Conservation (phyloP, 176 grass and related monocot genomes). For the Luzula sylvatica region DNA sequence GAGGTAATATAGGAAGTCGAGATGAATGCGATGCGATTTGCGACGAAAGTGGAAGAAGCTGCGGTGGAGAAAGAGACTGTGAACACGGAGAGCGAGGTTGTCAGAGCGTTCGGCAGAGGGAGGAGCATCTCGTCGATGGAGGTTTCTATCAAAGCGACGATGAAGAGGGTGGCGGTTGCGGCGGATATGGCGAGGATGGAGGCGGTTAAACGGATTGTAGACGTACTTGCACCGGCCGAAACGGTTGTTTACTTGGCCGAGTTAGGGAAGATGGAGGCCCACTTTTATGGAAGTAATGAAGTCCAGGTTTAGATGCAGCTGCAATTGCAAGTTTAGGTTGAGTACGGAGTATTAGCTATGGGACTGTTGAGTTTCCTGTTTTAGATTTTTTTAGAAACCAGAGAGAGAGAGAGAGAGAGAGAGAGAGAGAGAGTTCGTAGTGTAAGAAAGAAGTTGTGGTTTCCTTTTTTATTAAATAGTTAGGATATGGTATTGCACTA, state of each 20-base stretch:
- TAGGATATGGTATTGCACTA: too few relatives aligned
- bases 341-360: too few relatives aligned
- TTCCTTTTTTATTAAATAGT: too few relatives aligned
- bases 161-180: neutral
- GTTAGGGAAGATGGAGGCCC: conserved; percentile 14
- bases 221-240: neutral
- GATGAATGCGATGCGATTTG: conserved; percentile 4
- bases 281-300: conserved; percentile 1
- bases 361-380: too few relatives aligned
- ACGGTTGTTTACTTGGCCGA: neutral
- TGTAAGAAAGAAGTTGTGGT: too few relatives aligned
- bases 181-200: conserved; percentile 1
- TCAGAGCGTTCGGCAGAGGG: neutral
- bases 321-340: too few relatives aligned
- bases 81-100: neutral
- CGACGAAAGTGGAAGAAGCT: conserved; percentile 5
- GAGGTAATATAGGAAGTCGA: neutral
- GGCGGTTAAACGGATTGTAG: neutral
- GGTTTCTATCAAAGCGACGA: neutral
- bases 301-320: too few relatives aligned
- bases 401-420: too few relatives aligned
- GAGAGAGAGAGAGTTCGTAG: too few relatives aligned
- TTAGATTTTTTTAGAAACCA: too few relatives aligned
- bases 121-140: neutral
- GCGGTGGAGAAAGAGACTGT: conserved; percentile 3